These are phyloP conservation scores for Euphorbia tirucalli DNA, from an alignment of 345 rosid genomes.

Conservation along the genomic window DNA sequence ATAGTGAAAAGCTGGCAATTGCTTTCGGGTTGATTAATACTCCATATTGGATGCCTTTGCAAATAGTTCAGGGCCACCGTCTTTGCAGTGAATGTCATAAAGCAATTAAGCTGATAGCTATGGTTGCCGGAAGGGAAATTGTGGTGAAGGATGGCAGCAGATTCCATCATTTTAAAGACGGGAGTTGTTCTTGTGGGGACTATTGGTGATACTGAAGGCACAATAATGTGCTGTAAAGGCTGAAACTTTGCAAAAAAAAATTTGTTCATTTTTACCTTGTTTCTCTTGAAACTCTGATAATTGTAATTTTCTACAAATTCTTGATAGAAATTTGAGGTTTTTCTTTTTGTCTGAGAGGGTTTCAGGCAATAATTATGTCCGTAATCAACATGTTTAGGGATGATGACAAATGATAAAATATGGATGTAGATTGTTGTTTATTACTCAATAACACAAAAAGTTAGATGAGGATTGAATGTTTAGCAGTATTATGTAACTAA, in stretches of 20 bases:
- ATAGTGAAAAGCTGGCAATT: conserved; percentile 79
- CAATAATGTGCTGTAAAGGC: background rate
- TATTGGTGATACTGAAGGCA: conserved; percentile 61
- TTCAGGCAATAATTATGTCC: background rate
- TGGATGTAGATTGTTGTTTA: too few species aligned
- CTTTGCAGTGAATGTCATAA: conserved; percentile 74
- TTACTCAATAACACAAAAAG: too few species aligned
- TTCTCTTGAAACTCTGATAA: background rate
- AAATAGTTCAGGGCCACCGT: conserved; percentile 78
- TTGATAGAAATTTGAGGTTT: background rate
- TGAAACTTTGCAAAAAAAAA: background rate
- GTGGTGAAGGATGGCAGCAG: conserved; percentile 76
- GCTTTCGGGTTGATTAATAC: conserved; percentile 75
- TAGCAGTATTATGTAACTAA: too few species aligned
- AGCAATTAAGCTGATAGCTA: conserved; percentile 61
- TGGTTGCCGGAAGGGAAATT: conserved; percentile 53
- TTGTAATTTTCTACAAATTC: background rate
- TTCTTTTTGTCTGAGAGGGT: background rate
- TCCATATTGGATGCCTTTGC: conserved; percentile 52
- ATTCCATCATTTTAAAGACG: conserved; percentile 75
- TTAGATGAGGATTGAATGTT: too few species aligned
- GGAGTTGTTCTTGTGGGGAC: conserved; percentile 82
- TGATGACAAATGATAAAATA: too few species aligned
- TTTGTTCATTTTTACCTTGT: background rate
- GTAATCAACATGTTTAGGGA: too few species aligned